These are phyloP conservation scores for Plasmodium ovale DNA, from an alignment of 169 alveolate genomes.

Conservation along the genomic window DNA sequence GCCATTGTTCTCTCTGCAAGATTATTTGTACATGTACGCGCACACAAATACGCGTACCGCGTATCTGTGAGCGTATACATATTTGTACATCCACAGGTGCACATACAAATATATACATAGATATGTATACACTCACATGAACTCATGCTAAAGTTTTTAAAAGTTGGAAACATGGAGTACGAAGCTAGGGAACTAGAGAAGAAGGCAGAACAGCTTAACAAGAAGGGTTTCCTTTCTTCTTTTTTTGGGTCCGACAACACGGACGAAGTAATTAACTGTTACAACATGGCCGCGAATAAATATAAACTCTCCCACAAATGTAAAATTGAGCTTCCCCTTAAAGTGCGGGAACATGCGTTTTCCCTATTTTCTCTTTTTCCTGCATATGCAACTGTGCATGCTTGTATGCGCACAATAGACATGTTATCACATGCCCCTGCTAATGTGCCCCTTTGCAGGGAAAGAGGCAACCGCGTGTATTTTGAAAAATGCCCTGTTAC, in stretches of 20 bases:
- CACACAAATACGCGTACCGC: too few species aligned
- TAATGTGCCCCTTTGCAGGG: conserved; percentile 13
- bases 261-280: conserved; percentile 64
- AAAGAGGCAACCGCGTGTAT: conserved; percentile 61
- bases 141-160: background rate
- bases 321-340: background rate
- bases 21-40: background rate
- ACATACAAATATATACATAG: background rate
- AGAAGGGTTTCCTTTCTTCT: conserved; percentile 66
- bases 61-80: too few species aligned
- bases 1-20: too few species aligned
- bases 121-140: background rate
- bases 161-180: conserved; percentile 50
- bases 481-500: conserved; percentile 45
- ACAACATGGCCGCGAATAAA: conserved; percentile 63
- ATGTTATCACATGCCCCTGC: background rate
- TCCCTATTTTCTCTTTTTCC: background rate
- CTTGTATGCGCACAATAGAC: background rate
- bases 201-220: conserved; percentile 56
- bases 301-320: conserved; percentile 67
- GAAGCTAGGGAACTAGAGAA: conserved; percentile 69
- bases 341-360: background rate
- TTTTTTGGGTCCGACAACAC: conserved; percentile 69
- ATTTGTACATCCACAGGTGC: background rate
- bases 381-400: background rate